Base-by-base conservation (phyloP, 1,284 basidiomycete species). In the Stereum hirsutum region DNA sequence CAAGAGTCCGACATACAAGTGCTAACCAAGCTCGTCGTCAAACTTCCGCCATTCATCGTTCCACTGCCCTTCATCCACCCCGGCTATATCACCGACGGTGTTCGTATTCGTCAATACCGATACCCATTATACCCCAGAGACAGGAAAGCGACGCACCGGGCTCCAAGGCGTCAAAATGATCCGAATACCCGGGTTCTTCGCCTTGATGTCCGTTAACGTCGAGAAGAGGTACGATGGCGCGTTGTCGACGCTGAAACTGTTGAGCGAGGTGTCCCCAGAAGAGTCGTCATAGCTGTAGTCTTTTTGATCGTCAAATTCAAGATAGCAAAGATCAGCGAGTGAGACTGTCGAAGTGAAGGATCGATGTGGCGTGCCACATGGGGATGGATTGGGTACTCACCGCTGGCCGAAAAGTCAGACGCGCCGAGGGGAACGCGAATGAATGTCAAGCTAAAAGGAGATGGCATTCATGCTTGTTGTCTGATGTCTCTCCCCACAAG, bases 351-450 rank as follows among this genome's bases (percentile, higher is more conserved):
- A 17, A 17, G 33, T 8, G 11, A n/a, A 6, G 11, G n/a, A 24
- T 14, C 10, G 36, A 38, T 12, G 40, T 12, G 14, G 27, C 12
- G 40, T 10, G 30, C 11, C 17, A 10, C 20, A n/a, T 23, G 25
- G 30, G 14, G 31, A 14, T 8, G 14, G 1, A 31, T n/a, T n/a
- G n/a, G n/a, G n/a, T n/a, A 25, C 33, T 35, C 11, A 17, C 33
- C 33, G 21, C 33, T 35, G 10, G 33, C 33, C 10, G 33, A 35
- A 52, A 75, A 74, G 55, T 75, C 73, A 19, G 68, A 61, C 6
- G 74, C 70, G 28, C 74, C 74, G 14, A 76, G 61, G 0, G 71
- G 66, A n/a, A 75, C 63, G 14, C 74, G 66, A 34, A 76, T 54
- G 51, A 70, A 72, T 6, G 68, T 65, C 21, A 75, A 57, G 2